Evolutionary conservation across 192 early-diverging fungal species (phyloP).

Genomic region (Borealophlyctis nickersoniae): DNA sequence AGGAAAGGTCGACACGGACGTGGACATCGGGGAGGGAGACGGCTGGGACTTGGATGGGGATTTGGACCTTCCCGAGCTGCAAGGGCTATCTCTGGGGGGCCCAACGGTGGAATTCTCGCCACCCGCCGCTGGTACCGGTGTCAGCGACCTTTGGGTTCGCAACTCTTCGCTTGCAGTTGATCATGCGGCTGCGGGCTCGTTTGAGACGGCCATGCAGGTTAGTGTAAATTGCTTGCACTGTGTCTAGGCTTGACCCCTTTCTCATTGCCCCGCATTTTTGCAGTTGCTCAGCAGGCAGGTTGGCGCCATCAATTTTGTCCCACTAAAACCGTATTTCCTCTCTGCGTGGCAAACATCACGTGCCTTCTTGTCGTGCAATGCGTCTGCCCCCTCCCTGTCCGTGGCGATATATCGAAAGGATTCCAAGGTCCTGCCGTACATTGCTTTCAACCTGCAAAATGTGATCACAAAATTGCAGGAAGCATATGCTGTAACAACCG

Average conservation of each 20-base stretch:
- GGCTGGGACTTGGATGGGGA: constrained; percentile 89
- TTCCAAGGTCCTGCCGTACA: constrained; percentile 54
- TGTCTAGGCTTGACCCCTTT: not conserved
- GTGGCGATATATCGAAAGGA: constrained; percentile 65
- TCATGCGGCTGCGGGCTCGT: constrained; percentile 92
- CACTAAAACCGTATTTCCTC: constrained; percentile 85
- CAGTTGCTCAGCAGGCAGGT: constrained; percentile 85
- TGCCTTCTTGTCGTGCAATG: constrained; percentile 58
- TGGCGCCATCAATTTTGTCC: constrained; percentile 90
- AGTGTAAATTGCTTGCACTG: not conserved
- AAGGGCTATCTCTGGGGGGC: constrained; percentile 58
- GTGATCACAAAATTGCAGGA: constrained; percentile 75
- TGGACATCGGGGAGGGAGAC: constrained; percentile 48
- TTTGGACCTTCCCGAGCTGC: constrained; percentile 65
- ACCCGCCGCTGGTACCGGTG: constrained; percentile 70
- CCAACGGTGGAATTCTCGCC: constrained; percentile 62
- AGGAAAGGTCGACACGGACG: constrained; percentile 42
- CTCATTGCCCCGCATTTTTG: not conserved
- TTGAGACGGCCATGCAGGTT: constrained; percentile 93
- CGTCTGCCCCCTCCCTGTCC: constrained; percentile 58
- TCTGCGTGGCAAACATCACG: constrained; percentile 77
- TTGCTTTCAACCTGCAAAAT: constrained; percentile 53
- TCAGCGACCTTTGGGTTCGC: constrained; percentile 74
- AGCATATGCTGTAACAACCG: constrained; percentile 76
- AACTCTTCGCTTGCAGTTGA: constrained; percentile 86